Evolutionary conservation across 2,329 filamentous ascomycete genomes (phyloP).

Genomic region (Tolypocladium sp.): DNA sequence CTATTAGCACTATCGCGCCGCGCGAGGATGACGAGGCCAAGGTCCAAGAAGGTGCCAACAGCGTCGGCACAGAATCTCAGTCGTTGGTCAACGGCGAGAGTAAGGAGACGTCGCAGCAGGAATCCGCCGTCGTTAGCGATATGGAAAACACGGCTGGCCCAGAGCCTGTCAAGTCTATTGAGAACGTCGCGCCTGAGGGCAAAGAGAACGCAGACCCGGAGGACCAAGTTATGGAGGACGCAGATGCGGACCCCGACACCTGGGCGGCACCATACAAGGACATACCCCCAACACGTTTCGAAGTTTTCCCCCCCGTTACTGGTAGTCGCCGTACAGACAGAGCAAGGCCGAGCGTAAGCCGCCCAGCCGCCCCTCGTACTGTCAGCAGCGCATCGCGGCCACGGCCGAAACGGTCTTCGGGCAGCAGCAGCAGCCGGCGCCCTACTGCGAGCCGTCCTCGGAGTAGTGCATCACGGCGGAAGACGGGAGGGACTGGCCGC

Average conservation of each 20-base stretch:
- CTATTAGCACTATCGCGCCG: slow-evolving; percentile 77
- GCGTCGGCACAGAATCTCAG: slow-evolving; percentile 9
- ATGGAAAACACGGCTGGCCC: slow-evolving; percentile 7
- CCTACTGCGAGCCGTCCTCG: slow-evolving; percentile 29
- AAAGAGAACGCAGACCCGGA: slow-evolving; percentile 19
- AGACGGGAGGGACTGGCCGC: slow-evolving; percentile 53
- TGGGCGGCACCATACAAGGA: slow-evolving; percentile 41
- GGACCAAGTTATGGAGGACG: slow-evolving; percentile 17
- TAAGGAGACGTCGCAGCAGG: slow-evolving; percentile 1
- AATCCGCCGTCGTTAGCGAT: neutral
- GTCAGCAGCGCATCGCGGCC: slow-evolving; percentile 26
- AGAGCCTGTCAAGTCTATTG: slow-evolving; percentile 19
- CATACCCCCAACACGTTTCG: slow-evolving; percentile 64
- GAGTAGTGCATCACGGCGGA: slow-evolving; percentile 36
- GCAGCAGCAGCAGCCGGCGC: slow-evolving; percentile 18
- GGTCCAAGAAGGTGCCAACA: slow-evolving; percentile 21
- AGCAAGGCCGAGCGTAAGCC: slow-evolving; percentile 29
- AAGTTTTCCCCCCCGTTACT: slow-evolving; percentile 63
- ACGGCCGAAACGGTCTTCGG: slow-evolving; percentile 27
- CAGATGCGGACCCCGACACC: slow-evolving; percentile 16
- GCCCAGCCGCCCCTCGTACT: slow-evolving; percentile 26
- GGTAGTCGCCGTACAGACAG: slow-evolving; percentile 38
- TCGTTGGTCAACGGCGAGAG: slow-evolving; percentile 13
- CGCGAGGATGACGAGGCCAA: slow-evolving; percentile 61
- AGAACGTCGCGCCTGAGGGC: slow-evolving; percentile 18